These are phyloP conservation scores for Pelargonium citronellum DNA, from an alignment of 441 rosid species.

Conservation along the genomic window DNA sequence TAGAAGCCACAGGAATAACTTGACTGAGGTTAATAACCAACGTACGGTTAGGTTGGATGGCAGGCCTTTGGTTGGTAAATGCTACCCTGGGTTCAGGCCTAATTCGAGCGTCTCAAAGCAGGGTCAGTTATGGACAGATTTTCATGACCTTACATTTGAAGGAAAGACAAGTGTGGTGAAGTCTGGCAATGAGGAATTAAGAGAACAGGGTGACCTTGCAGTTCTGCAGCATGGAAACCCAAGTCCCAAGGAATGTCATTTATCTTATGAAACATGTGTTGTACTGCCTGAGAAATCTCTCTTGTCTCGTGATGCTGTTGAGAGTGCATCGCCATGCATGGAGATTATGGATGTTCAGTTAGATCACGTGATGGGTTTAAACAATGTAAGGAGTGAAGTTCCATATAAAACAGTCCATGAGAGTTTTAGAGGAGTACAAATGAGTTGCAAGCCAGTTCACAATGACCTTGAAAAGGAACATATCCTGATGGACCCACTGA, in stretches of 20 bases:
- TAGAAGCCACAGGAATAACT: conserved; percentile 10
- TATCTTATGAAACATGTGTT: conserved; percentile 13
- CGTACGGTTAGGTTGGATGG: conserved; percentile 20
- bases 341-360: conserved; percentile 16
- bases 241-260: conserved; percentile 18
- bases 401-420: conserved; percentile 12
- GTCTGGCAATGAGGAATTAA: conserved; percentile 8
- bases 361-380: conserved; percentile 24
- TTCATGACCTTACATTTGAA: conserved; percentile 3
- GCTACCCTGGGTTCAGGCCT: conserved; percentile 13
- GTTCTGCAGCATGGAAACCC: conserved; percentile 11
- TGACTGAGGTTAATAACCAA: conserved; percentile 10
- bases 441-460: conserved; percentile 8
- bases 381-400: conserved; percentile 9
- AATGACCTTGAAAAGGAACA: conserved; percentile 6
- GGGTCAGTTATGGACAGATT: conserved; percentile 16
- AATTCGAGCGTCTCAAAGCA: conserved; percentile 18
- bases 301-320: background rate
- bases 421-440: conserved; percentile 12
- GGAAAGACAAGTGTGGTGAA: conserved; percentile 11
- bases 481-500: conserved; percentile 11
- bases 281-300: conserved; percentile 13
- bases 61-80: conserved; percentile 17
- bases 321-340: conserved; percentile 9
- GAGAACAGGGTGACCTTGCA: conserved; percentile 12